These are phyloP conservation scores for Globisporangium irregulare DNA, from an alignment of 352 stramenopile species.

Conservation along the genomic window DNA sequence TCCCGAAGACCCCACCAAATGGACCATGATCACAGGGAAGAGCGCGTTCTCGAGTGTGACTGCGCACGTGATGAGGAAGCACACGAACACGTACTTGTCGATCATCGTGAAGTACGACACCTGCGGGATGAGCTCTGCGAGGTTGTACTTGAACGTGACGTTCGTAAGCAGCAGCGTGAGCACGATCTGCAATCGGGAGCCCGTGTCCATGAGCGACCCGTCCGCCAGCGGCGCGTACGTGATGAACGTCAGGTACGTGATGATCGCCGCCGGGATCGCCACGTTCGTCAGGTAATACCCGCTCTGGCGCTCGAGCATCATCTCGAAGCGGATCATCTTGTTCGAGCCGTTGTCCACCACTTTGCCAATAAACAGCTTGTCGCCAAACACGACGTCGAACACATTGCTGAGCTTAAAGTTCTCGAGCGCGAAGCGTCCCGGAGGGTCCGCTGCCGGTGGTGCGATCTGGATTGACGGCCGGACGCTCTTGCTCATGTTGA, in stretches of 20 bases:
- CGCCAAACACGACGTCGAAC: slow-evolving; percentile 45
- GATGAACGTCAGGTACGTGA: slow-evolving; percentile 17
- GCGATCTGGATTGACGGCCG: slow-evolving; percentile 32
- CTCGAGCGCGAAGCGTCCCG: slow-evolving; percentile 34
- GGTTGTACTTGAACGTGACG: slow-evolving; percentile 62
- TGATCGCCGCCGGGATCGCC: slow-evolving; percentile 23
- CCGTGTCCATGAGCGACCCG: slow-evolving; percentile 20
- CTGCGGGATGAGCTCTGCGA: slow-evolving; percentile 45
- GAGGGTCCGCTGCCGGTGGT: slow-evolving; percentile 27
- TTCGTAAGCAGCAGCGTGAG: slow-evolving; percentile 59
- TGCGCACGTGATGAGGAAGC: slow-evolving; percentile 49
- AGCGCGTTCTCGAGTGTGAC: slow-evolving; percentile 61
- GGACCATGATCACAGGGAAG: slow-evolving; percentile 20
- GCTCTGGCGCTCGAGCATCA: slow-evolving; percentile 50
- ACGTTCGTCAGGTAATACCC: slow-evolving; percentile 58
- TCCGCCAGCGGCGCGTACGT: slow-evolving; percentile 8
- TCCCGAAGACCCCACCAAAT: not conserved
- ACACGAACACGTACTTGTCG: slow-evolving; percentile 41
- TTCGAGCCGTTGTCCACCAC: slow-evolving; percentile 31
- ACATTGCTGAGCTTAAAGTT: slow-evolving; percentile 60
- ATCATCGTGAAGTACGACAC: slow-evolving; percentile 57
- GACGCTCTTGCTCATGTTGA: slow-evolving; percentile 33
- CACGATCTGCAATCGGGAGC: slow-evolving; percentile 52
- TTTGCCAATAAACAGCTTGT: slow-evolving; percentile 48
- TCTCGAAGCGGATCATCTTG: slow-evolving; percentile 49